Evolutionary conservation across 2,329 filamentous ascomycete species (phyloP).

Genomic region (Penicillium sp.): DNA sequence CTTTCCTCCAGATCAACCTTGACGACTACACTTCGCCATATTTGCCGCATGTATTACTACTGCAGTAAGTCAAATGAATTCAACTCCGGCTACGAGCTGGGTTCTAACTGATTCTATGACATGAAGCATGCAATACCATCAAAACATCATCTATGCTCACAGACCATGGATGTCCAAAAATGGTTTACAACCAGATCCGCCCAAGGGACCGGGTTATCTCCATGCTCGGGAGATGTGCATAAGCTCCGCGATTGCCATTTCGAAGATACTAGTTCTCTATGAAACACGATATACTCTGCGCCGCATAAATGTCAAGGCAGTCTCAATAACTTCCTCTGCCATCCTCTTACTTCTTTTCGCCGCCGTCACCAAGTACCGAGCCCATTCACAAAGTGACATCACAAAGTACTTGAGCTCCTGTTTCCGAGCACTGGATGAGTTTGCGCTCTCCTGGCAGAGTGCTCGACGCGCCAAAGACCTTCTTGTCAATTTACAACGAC

Average conservation of each 20-base stretch:
- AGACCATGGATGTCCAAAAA: constrained; percentile 39
- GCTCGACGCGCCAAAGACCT: no score
- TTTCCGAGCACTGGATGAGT: no score
- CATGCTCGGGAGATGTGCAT: constrained; percentile 23
- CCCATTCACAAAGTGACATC: no score
- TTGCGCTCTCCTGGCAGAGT: no score
- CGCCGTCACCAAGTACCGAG: neutral
- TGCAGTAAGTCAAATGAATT: constrained; percentile 23
- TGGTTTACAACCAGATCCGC: constrained; percentile 32
- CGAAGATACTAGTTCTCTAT: constrained; percentile 15
- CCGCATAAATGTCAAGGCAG: constrained; percentile 17
- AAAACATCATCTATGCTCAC: constrained; percentile 37
- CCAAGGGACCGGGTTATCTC: constrained; percentile 15
- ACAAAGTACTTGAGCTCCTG: no score
- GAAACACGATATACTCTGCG: constrained; percentile 18
- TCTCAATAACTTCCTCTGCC: constrained; percentile 21
- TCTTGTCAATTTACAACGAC: no score
- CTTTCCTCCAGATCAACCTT: constrained; percentile 25
- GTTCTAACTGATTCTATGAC: no score
- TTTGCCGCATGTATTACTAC: constrained; percentile 31
- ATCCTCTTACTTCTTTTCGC: constrained; percentile 20
- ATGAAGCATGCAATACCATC: constrained; percentile 36
- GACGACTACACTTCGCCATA: constrained; percentile 24
- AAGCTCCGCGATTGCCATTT: constrained; percentile 17
- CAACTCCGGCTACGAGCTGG: no score